A percentile compares a stretch with the other conserved stretches of the same genome.
phyloP scores from a whole-genome alignment of 495 filamentous ascomycete genomes.

The Aspergillus conjunctus region DNA sequence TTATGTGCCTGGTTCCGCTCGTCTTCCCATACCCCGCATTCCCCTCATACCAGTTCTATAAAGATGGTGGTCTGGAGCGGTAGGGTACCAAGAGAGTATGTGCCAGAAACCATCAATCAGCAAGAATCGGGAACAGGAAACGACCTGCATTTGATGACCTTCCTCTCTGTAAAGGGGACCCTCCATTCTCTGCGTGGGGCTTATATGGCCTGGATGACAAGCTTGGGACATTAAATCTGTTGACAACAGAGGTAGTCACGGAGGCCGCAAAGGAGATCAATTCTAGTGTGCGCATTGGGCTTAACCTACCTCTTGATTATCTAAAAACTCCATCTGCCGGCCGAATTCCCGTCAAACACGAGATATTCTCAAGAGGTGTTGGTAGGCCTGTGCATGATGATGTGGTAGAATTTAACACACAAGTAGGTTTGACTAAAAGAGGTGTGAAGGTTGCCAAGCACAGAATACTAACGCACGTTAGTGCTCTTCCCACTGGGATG shows the following conservation, averaged over 20 bases:
- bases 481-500: slow-evolving; percentile 53
- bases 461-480: slow-evolving; percentile 1
- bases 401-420: slow-evolving; percentile 30
- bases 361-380: not conserved
- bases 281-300: slow-evolving; percentile 52
- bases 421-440: slow-evolving; percentile 22
- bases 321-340: not conserved
- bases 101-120: not conserved
- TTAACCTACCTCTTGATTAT: slow-evolving; percentile 45
- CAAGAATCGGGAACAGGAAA: not conserved
- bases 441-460: not conserved
- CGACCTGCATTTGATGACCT: slow-evolving; percentile 42
- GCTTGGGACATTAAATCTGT: slow-evolving; percentile 54
- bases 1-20: not conserved
- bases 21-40: not conserved
- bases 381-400: slow-evolving; percentile 5
- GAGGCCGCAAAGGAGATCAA: slow-evolving; percentile 54
- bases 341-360: not conserved
- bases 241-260: slow-evolving; percentile 52
- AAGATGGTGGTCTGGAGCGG: not conserved
- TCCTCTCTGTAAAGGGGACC: slow-evolving; percentile 49
- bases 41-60: not conserved
- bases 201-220: slow-evolving; percentile 50
- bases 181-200: slow-evolving; percentile 56
- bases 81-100: not conserved